Evolutionary conservation across 2,329 filamentous ascomycete genomes (phyloP).

Genomic region (Zymoseptoria tritici): DNA sequence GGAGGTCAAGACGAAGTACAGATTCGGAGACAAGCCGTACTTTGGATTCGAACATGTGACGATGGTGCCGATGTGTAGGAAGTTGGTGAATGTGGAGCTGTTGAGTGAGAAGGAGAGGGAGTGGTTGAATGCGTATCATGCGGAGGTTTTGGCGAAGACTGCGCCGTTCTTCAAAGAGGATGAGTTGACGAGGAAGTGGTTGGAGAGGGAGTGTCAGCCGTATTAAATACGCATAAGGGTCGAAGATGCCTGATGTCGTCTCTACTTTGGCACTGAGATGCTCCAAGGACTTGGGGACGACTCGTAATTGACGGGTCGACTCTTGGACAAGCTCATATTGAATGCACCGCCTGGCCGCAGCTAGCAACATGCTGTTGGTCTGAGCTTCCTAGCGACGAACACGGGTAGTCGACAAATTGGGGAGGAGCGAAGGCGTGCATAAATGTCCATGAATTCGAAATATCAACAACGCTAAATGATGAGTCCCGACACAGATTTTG

Average conservation of each 20-base stretch:
- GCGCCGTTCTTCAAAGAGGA: conserved; percentile 67
- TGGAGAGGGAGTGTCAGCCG: conserved; percentile 76
- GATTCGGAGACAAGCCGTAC: conserved; percentile 90
- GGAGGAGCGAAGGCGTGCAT: neutral
- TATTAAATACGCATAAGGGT: no score
- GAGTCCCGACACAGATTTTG: neutral
- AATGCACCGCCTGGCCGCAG: no score
- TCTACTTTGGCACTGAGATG: neutral
- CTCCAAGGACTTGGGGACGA: neutral
- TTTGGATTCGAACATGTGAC: conserved; percentile 95
- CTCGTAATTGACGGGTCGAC: neutral
- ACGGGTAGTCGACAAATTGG: no score
- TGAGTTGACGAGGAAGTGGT: conserved; percentile 65
- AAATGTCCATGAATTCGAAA: neutral
- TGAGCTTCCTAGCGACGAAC: no score
- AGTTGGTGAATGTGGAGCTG: conserved; percentile 68
- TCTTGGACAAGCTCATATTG: no score
- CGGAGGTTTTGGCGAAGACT: conserved; percentile 75
- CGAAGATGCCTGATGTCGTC: no score
- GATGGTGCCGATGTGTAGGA: conserved; percentile 90
- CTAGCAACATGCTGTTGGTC: no score
- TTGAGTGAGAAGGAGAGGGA: conserved; percentile 67
- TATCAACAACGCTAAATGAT: neutral
- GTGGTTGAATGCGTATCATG: conserved; percentile 84
- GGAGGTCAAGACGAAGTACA: conserved; percentile 77